Percentiles rank a stretch among this genome's conserved stretches.
Conservation (phyloP, 1,284 basidiomycete genomes). For the Moniliella sp. region DNA sequence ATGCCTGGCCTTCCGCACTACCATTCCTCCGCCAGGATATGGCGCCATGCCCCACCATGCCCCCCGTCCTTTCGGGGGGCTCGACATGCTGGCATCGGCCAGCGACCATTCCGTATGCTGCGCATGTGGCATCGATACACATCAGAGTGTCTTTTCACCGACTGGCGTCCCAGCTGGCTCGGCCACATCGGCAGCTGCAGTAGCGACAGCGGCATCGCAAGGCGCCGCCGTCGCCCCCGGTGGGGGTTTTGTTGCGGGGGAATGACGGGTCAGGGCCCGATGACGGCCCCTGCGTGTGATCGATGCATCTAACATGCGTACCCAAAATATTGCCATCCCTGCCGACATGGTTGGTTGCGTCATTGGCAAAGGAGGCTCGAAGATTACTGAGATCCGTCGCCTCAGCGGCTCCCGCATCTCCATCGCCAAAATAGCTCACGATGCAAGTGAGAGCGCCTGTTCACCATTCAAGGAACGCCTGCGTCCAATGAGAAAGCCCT, state of each 20-base stretch:
- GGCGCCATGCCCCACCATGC: no score
- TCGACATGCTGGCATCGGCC: no score
- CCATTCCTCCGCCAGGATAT: no score
- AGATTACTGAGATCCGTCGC: constrained; percentile 94
- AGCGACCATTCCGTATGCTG: no score
- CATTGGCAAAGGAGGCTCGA: constrained; percentile 72
- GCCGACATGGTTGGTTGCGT: constrained; percentile 66
- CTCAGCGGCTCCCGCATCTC: constrained; percentile 87
- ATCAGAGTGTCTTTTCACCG: no score
- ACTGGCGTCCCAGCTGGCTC: no score
- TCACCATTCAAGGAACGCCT: constrained; percentile 87
- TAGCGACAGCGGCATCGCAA: constrained; percentile 8
- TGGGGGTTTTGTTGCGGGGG: constrained; percentile 20
- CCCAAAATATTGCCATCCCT: constrained; percentile 95
- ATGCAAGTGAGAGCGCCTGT: constrained; percentile 98
- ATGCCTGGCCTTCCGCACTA: no score
- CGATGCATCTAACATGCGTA: constrained; percentile 55
- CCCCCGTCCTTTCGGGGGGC: no score
- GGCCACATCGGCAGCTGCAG: neutral
- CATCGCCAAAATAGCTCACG: constrained; percentile 92
- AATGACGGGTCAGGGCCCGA: no score
- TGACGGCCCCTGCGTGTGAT: constrained; percentile 32
- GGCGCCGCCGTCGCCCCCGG: constrained; percentile 23
- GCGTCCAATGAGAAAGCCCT: constrained; percentile 48
- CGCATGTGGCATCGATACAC: no score